Evolutionary conservation across 2,329 filamentous ascomycete genomes (phyloP).

Genomic region (Fragosphaeria purpurea): DNA sequence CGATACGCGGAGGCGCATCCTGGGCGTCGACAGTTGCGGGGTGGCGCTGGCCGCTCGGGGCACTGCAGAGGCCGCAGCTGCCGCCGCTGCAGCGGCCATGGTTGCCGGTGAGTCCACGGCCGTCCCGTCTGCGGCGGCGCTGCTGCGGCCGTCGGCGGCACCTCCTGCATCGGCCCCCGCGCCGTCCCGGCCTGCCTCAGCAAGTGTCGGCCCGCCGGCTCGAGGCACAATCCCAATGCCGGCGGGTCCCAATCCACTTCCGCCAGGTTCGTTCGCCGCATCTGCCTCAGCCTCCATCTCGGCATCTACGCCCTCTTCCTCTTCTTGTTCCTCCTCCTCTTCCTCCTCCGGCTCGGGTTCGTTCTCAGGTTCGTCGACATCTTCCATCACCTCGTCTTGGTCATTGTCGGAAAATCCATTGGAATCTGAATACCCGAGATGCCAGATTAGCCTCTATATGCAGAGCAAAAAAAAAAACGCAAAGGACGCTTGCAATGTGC

Average conservation of each 20-base stretch:
- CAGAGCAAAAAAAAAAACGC: no score
- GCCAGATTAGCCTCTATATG: no score
- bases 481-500: no score
- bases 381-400: conserved; percentile 49
- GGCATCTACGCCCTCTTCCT: conserved; percentile 23
- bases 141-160: conserved; percentile 11
- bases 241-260: no score
- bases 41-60: conserved; percentile 20
- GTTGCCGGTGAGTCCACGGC: conserved; percentile 10
- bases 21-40: conserved; percentile 16
- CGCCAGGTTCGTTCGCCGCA: neutral
- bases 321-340: conserved; percentile 32
- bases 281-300: conserved; percentile 12
- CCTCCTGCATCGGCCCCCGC: conserved; percentile 23
- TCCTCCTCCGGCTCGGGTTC: conserved; percentile 29
- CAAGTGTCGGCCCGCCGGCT: no score
- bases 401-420: conserved; percentile 40
- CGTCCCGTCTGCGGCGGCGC: conserved; percentile 6
- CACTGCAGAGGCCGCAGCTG: conserved; percentile 6
- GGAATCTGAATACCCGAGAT: conserved; percentile 16
- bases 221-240: no score
- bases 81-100: conserved; percentile 1
- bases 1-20: conserved; percentile 53
- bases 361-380: conserved; percentile 24
- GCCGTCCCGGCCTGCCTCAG: conserved; percentile 4